phyloP scores from a whole-genome alignment of 768 basidiomycete species.

The Rhodotorula babjevae region DNA sequence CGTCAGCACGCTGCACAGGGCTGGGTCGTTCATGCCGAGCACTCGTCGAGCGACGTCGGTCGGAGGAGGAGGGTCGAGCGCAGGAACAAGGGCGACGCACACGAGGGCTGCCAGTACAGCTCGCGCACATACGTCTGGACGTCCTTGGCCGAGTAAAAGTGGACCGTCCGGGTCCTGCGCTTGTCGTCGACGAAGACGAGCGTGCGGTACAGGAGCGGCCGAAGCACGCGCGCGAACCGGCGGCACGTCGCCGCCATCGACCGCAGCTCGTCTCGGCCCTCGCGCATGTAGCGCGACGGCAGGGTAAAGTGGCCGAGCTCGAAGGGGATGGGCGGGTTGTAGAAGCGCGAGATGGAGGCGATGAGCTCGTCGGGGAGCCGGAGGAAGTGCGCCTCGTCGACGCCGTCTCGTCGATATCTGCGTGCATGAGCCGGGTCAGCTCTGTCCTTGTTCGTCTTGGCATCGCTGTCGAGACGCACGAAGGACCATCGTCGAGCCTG shows the following conservation, averaged over 20 bases:
- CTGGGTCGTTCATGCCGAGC: too few relatives aligned
- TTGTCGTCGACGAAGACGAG: constrained; percentile 25
- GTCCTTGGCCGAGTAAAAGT: constrained; percentile 6
- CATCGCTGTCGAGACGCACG: background rate
- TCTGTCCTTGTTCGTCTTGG: background rate
- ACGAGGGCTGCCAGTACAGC: constrained; percentile 27
- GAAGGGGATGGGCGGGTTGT: constrained; percentile 29
- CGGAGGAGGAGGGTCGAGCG: too few relatives aligned
- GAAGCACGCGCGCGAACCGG: constrained; percentile 4
- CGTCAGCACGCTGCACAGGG: too few relatives aligned
- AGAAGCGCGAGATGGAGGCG: constrained; percentile 1
- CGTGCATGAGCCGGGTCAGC: background rate
- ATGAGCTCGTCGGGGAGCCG: constrained; percentile 17
- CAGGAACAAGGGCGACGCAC: background rate
- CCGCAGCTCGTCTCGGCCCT: constrained; percentile 17
- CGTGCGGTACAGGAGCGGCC: constrained; percentile 15
- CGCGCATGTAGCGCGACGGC: background rate
- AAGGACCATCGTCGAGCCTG: too few relatives aligned
- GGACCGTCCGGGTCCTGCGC: constrained; percentile 9
- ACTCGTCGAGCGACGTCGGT: too few relatives aligned
- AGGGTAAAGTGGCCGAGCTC: constrained; percentile 25
- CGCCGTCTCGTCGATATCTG: background rate
- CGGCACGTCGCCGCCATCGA: constrained; percentile 9
- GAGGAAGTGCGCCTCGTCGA: background rate
- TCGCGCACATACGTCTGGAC: constrained; percentile 12